Evolutionary conservation across 352 stramenopile species (phyloP), one percentile per base, ranked within the genome.

Genomic region (Pythium aquatile): DNA sequence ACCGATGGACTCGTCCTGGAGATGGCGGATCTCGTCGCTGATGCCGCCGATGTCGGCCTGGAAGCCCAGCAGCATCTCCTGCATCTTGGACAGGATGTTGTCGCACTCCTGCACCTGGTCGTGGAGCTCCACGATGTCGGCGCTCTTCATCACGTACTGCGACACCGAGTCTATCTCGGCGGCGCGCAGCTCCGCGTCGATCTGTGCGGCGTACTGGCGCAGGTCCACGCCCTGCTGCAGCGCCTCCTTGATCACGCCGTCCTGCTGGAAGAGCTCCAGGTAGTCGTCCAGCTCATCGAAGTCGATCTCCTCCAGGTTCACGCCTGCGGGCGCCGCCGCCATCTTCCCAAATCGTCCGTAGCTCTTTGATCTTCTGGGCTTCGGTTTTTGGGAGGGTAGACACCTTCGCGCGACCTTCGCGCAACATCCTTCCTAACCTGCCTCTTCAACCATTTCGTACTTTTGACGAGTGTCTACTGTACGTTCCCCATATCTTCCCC

Each of bases 11-110:
- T 98, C 94, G 66, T 98, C 90, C 86, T 99, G 97, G 11, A 99
- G 73, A 58, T 98, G 85, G 56, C 93, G 90, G 73, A 99, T 99
- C 74, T 99, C 97, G 55, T 98, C 93, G 67, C 89, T 98, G 66
- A 99, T 97, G 46, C 96, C 96, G 28, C 96, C 97, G 7, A 99
- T 76, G 77, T 99, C 97, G 3, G 96, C 96, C 79, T 99, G 97
- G 77, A 99, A 99, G 8, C 97, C 96, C 26, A 98, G 74, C 40
- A 99, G 74, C 91, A 99, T 98, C 81, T 98, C 96, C 72, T 99
- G 96, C 87, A 99, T 97, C 48, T 91, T 88, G 20, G 89, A 92
- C 47, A 99, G 83, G 61, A 99, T 94, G 68, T 94, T 90, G 78
- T 99, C 97, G 76, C 97, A 99, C 55, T 92, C 85, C 66, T 98